These are phyloP conservation scores for Ochetophila trinervis DNA, from an alignment of 306 rosid species.

Conservation along the genomic window DNA sequence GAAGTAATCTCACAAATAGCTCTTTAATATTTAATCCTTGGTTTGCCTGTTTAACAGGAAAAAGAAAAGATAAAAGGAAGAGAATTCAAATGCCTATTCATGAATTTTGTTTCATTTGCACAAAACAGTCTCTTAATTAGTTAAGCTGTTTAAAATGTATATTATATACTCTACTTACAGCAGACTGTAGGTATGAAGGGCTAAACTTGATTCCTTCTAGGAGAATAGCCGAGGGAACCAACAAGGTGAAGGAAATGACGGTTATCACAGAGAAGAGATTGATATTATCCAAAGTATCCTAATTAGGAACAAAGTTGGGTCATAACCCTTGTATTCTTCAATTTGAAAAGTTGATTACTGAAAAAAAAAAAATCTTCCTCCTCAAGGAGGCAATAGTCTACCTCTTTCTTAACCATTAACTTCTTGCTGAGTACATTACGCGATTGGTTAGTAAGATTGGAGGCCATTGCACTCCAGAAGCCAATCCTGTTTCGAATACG, in stretches of 20 bases:
- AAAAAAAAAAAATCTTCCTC: too few species aligned
- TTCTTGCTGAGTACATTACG: conserved; percentile 79
- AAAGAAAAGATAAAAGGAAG: too few species aligned
- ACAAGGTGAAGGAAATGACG: conserved; percentile 59
- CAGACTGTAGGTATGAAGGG: conserved; percentile 59
- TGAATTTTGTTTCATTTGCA: too few species aligned
- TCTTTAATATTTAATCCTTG: conserved; percentile 62
- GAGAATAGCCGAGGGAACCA: conserved; percentile 52
- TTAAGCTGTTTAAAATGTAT: neutral
- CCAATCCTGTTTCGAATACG: conserved; percentile 59
- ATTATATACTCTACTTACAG: conserved; percentile 35
- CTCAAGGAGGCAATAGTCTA: conserved; percentile 4
- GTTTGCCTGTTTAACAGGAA: conserved; percentile 38
- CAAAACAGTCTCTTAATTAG: too few species aligned
- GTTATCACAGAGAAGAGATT: conserved; percentile 69
- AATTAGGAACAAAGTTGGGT: conserved; percentile 13
- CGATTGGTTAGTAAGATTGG: conserved; percentile 72
- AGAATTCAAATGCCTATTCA: neutral
- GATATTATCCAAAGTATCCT: conserved; percentile 74
- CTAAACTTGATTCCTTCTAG: conserved; percentile 64
- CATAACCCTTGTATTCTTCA: conserved; percentile 1
- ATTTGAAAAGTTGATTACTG: too few species aligned
- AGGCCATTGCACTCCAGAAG: conserved; percentile 68
- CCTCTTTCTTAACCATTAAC: conserved; percentile 65
- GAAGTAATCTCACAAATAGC: conserved; percentile 49